A percentile compares a stretch with the other conserved stretches of the same genome.
Evolutionary conservation across 495 filamentous ascomycete genomes (phyloP).

Genomic region (Stereocaulon alpinum): DNA sequence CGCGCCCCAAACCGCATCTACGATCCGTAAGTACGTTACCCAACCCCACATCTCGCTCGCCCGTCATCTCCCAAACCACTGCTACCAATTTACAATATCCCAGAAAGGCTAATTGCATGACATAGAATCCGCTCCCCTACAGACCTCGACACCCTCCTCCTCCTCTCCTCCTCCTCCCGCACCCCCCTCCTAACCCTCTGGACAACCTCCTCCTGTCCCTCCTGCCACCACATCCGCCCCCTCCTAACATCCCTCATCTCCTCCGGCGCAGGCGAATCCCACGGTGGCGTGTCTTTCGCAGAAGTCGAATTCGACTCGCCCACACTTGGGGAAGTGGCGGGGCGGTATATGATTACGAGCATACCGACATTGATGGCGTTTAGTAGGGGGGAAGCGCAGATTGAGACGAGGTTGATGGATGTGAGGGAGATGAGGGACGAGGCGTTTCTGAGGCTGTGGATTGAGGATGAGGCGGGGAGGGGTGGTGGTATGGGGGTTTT

Average conservation of each 20-base stretch:
- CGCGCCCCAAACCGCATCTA: slow-evolving; percentile 2
- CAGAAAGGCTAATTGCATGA: background rate
- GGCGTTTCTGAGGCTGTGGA: slow-evolving; percentile 49
- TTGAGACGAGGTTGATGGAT: slow-evolving; percentile 43
- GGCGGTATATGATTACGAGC: slow-evolving; percentile 48
- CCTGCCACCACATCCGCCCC: slow-evolving; percentile 48
- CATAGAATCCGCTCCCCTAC: slow-evolving; percentile 42
- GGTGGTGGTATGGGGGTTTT: slow-evolving; percentile 32
- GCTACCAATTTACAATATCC: too few relatives aligned
- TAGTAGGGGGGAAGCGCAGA: slow-evolving; percentile 47
- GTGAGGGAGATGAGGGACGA: slow-evolving; percentile 43
- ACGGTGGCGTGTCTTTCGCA: slow-evolving; percentile 50
- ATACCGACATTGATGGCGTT: slow-evolving; percentile 62
- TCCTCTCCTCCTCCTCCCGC: slow-evolving; percentile 45
- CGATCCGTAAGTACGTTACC: slow-evolving; percentile 10
- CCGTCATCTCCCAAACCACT: background rate
- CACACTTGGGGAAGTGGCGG: slow-evolving; percentile 41
- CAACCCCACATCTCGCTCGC: slow-evolving; percentile 7
- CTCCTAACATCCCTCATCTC: slow-evolving; percentile 45
- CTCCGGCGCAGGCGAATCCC: slow-evolving; percentile 46
- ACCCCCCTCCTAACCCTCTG: slow-evolving; percentile 59
- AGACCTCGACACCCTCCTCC: slow-evolving; percentile 50
- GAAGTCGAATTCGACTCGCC: slow-evolving; percentile 55
- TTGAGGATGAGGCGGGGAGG: slow-evolving; percentile 46
- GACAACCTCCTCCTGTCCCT: slow-evolving; percentile 56